Percentiles rank a stretch among this genome's conserved stretches.
These are phyloP conservation scores for Rosa multiflora DNA, from an alignment of 306 rosid genomes.

Conservation along the genomic window DNA sequence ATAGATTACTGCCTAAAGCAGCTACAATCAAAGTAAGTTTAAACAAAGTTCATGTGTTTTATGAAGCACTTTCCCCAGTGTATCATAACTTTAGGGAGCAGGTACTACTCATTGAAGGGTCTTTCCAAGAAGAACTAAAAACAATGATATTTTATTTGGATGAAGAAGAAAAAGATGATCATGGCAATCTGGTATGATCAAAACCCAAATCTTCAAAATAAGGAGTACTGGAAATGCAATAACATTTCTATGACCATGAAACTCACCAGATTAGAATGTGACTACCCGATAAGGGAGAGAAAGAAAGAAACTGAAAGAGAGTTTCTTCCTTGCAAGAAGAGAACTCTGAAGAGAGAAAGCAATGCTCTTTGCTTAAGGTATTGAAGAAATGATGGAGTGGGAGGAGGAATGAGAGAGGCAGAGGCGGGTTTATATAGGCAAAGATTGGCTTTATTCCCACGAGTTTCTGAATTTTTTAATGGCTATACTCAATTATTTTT, in stretches of 20 bases:
- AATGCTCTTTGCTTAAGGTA: constrained; percentile 9
- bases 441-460: constrained; percentile 22
- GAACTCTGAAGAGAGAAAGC: constrained; percentile 25
- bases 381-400: constrained; percentile 39
- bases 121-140: constrained; percentile 21
- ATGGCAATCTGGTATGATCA: not conserved
- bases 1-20: constrained; percentile 14
- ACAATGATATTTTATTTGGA: not conserved
- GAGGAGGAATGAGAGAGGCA: constrained; percentile 48
- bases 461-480: constrained; percentile 2
- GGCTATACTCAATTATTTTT: not conserved
- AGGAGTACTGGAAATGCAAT: constrained; percentile 19
- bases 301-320: constrained; percentile 25
- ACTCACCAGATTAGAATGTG: constrained; percentile 40
- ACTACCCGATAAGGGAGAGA: constrained; percentile 12
- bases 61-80: constrained; percentile 30
- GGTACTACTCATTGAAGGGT: constrained; percentile 18
- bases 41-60: constrained; percentile 31
- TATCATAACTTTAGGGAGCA: constrained; percentile 35
- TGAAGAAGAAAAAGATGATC: not conserved
- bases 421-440: constrained; percentile 52
- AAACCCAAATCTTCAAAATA: not conserved
- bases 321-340: constrained; percentile 29
- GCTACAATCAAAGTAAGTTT: constrained; percentile 11
- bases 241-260: not conserved